A percentile compares a stretch with the other conserved stretches of the same genome.
These are phyloP conservation scores for Chamaecyparis obtusa DNA, from an alignment of 75 land plant genomes.

Conservation along the genomic window DNA sequence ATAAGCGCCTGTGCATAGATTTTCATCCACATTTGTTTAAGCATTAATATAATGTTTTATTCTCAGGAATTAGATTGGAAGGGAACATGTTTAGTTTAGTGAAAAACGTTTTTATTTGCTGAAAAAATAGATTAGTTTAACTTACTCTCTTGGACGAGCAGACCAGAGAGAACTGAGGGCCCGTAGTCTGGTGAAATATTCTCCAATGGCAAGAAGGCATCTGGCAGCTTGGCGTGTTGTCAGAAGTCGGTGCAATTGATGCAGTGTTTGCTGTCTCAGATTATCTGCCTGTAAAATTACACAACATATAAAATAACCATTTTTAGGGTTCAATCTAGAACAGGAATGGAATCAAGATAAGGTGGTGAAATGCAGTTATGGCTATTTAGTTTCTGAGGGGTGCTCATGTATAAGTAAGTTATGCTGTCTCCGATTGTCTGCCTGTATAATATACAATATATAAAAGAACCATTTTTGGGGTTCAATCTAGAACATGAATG, in stretches of 20 bases:
- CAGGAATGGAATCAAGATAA: neutral
- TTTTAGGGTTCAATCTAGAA: too few species aligned
- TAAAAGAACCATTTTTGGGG: too few species aligned
- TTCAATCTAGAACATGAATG: neutral
- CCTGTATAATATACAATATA: slow-evolving; percentile 13
- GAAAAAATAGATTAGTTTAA: neutral
- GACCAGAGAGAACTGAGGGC: slow-evolving; percentile 41
- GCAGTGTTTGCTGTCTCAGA: slow-evolving; percentile 35
- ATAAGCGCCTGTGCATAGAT: neutral
- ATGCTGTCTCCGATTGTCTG: slow-evolving; percentile 37
- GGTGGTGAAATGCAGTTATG: too few species aligned
- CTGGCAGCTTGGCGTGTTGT: slow-evolving; percentile 34
- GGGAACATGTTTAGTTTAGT: neutral
- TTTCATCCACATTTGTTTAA: too few species aligned
- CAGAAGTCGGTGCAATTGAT: slow-evolving; percentile 28
- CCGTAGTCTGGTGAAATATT: slow-evolving; percentile 26
- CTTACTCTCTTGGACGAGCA: slow-evolving; percentile 27
- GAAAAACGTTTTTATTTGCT: neutral
- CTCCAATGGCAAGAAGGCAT: slow-evolving; percentile 28
- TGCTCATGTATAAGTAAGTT: too few species aligned
- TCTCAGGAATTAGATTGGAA: too few species aligned
- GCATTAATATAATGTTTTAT: too few species aligned
- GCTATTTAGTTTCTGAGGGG: too few species aligned
- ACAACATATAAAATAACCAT: neutral
- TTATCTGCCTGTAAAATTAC: slow-evolving; percentile 27